These are phyloP conservation scores for Debaryomyces udenii DNA, from an alignment of 1,139 yeast genomes.

Conservation along the genomic window DNA sequence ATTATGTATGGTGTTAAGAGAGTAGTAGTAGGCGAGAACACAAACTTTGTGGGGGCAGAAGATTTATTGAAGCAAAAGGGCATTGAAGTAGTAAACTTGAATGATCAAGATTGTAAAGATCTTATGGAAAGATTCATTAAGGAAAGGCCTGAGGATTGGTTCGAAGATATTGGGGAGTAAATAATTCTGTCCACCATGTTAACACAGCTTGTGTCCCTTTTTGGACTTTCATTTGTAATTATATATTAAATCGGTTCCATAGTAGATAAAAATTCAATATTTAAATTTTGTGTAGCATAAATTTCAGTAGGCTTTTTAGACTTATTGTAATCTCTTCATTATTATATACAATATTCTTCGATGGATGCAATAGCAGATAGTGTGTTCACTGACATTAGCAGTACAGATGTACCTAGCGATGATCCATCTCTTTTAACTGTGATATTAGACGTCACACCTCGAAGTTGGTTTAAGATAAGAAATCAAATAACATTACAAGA, in stretches of 20 bases:
- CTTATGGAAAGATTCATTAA: slow-evolving; percentile 76
- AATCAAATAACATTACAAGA: slow-evolving; percentile 53
- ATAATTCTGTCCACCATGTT: no score
- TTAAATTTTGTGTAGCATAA: no score
- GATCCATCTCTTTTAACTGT: slow-evolving; percentile 82
- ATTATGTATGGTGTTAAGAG: slow-evolving; percentile 83
- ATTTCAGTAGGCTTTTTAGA: no score
- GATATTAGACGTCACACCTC: slow-evolving; percentile 76
- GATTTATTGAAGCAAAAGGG: slow-evolving; percentile 67
- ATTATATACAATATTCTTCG: no score
- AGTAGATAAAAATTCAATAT: no score
- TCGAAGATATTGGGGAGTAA: slow-evolving; percentile 82
- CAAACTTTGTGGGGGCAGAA: slow-evolving; percentile 77
- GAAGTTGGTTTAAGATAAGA: slow-evolving; percentile 66
- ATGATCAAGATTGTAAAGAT: slow-evolving; percentile 67
- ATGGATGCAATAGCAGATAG: slow-evolving; percentile 82
- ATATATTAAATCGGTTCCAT: neutral
- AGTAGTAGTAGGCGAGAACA: slow-evolving; percentile 87
- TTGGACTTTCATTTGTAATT: no score
- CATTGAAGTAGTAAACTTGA: slow-evolving; percentile 70
- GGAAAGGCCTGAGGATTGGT: slow-evolving; percentile 82
- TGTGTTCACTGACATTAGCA: slow-evolving; percentile 52
- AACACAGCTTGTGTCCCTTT: no score
- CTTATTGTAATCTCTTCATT: no score
- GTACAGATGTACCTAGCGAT: slow-evolving; percentile 47